Evolutionary conservation across 2,329 filamentous ascomycete species (phyloP).

Genomic region (Coniochaeta hoffmannii): DNA sequence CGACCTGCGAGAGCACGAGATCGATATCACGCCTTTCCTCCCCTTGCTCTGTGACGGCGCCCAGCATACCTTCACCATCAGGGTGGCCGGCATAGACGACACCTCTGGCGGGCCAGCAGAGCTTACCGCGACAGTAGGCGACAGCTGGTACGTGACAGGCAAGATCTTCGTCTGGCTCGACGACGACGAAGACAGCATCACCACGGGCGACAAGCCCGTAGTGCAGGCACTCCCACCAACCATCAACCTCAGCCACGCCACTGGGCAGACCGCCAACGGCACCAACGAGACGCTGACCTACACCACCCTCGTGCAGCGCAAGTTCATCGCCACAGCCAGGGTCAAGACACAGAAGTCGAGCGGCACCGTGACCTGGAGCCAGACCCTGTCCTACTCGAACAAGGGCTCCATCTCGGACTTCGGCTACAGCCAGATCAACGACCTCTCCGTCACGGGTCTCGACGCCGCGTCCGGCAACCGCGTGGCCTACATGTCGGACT

Average conservation of each 20-base stretch:
- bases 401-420: constrained; percentile 35
- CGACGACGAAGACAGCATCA: constrained; percentile 36
- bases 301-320: constrained; percentile 46
- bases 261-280: constrained; percentile 39
- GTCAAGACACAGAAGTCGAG: constrained; percentile 38
- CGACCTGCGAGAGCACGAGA: constrained; percentile 71
- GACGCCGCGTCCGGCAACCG: constrained; percentile 13
- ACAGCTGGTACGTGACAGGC: constrained; percentile 68
- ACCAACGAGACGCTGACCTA: constrained; percentile 52
- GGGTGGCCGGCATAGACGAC: constrained; percentile 58
- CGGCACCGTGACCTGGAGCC: constrained; percentile 43
- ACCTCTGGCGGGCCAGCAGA: constrained; percentile 33
- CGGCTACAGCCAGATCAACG: constrained; percentile 34
- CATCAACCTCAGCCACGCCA: constrained; percentile 41
- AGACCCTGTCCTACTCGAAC: constrained; percentile 46
- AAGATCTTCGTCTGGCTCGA: constrained; percentile 77
- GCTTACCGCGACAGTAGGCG: constrained; percentile 49
- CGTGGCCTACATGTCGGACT: constrained; percentile 28
- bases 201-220: constrained; percentile 36
- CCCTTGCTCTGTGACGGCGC: constrained; percentile 59
- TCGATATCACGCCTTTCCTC: constrained; percentile 74
- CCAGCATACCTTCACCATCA: constrained; percentile 60
- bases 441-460: constrained; percentile 20
- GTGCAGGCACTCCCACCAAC: constrained; percentile 27
- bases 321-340: constrained; percentile 43